A percentile compares a stretch with the other conserved stretches of the same genome.
These are phyloP conservation scores for Quercus ilex DNA, from an alignment of 306 rosid genomes.

Conservation along the genomic window DNA sequence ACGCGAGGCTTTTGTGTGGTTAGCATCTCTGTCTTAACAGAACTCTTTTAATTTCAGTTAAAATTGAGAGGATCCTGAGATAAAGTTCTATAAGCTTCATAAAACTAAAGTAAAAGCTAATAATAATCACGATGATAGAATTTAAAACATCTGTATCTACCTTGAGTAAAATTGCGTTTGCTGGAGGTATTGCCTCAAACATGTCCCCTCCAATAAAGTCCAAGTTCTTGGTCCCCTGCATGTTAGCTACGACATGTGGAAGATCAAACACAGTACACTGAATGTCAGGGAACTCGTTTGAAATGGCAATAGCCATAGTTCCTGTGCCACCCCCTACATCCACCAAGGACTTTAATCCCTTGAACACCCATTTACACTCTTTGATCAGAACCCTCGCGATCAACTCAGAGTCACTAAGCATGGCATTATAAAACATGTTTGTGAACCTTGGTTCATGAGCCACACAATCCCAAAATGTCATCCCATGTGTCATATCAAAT, in stretches of 20 bases:
- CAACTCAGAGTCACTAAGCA: conserved; percentile 15
- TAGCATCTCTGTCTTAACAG: too few relatives aligned
- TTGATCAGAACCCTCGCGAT: background rate
- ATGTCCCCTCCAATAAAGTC: conserved; percentile 19
- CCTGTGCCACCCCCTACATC: conserved; percentile 37
- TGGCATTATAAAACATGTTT: background rate
- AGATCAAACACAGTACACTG: conserved; percentile 26
- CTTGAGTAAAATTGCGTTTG: conserved; percentile 26
- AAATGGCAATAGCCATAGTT: conserved; percentile 20
- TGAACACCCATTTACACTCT: conserved; percentile 16
- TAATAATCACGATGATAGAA: too few relatives aligned
- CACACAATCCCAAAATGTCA: conserved; percentile 1
- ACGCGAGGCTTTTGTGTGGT: too few relatives aligned
- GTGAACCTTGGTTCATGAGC: background rate
- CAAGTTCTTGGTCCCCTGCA: conserved; percentile 6
- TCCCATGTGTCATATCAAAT: conserved; percentile 18
- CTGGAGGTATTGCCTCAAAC: conserved; percentile 28
- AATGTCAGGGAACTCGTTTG: conserved; percentile 18
- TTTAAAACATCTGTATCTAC: background rate
- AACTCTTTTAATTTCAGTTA: too few relatives aligned
- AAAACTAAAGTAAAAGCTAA: too few relatives aligned
- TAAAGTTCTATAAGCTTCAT: background rate
- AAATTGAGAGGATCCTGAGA: too few relatives aligned
- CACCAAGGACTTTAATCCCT: conserved; percentile 28
- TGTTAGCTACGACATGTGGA: conserved; percentile 21